Percentiles rank a stretch among this genome's conserved stretches.
These are phyloP conservation scores for Verticillium alfalfae DNA, from an alignment of 2,329 filamentous ascomycete species.

Conservation along the genomic window DNA sequence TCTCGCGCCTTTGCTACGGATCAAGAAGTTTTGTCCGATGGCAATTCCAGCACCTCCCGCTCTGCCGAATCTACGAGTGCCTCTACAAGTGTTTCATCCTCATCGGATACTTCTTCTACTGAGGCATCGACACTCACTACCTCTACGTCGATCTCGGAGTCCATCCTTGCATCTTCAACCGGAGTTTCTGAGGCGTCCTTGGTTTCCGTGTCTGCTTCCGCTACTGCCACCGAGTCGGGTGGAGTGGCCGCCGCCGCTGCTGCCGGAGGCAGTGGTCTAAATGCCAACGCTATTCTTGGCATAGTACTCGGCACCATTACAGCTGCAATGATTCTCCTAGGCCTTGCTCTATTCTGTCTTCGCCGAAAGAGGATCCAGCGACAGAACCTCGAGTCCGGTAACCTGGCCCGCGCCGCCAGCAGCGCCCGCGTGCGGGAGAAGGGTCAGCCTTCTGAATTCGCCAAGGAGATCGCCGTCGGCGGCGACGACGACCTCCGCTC, in stretches of 20 bases:
- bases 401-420: slow-evolving; percentile 19
- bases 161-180: slow-evolving; percentile 8
- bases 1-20: slow-evolving; percentile 51
- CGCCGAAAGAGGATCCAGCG: slow-evolving; percentile 51
- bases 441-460: slow-evolving; percentile 1
- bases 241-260: slow-evolving; percentile 19
- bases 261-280: slow-evolving; percentile 12
- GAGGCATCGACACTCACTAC: slow-evolving; percentile 16
- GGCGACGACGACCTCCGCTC: slow-evolving; percentile 10
- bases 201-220: slow-evolving; percentile 18
- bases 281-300: slow-evolving; percentile 61
- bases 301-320: slow-evolving; percentile 78
- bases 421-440: slow-evolving; percentile 22
- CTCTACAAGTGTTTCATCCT: slow-evolving; percentile 18
- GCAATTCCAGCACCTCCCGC: slow-evolving; percentile 17
- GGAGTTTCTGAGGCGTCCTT: slow-evolving; percentile 12
- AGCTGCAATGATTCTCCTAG: slow-evolving; percentile 65
- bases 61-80: slow-evolving; percentile 20
- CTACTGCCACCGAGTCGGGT: slow-evolving; percentile 20
- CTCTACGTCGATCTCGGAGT: background rate
- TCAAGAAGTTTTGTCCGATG: slow-evolving; percentile 28
- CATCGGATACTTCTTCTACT: slow-evolving; percentile 15
- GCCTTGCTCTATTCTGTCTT: slow-evolving; percentile 65
- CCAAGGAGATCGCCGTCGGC: background rate
- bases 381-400: background rate